These are phyloP conservation scores for Chytridium lagenaria DNA, from an alignment of 371 early-diverging fungal species.

Conservation along the genomic window DNA sequence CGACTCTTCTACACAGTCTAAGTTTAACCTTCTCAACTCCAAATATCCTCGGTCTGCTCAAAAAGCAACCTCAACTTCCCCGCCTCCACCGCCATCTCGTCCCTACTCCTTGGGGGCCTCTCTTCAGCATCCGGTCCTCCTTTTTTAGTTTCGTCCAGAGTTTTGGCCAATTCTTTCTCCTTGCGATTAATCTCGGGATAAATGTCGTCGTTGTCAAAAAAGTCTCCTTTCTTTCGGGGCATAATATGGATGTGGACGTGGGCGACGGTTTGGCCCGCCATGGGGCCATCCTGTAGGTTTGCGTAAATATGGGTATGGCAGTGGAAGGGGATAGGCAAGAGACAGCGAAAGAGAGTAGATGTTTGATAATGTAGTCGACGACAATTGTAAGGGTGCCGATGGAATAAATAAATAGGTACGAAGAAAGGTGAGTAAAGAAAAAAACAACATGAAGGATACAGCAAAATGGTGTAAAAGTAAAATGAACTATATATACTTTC, in stretches of 20 bases:
- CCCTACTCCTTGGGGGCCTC: constrained; percentile 66
- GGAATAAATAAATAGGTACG: no score
- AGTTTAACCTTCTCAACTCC: constrained; percentile 1
- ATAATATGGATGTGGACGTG: constrained; percentile 97
- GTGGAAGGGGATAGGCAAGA: no score
- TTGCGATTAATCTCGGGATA: constrained; percentile 75
- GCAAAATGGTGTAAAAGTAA: no score
- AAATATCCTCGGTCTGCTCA: constrained; percentile 33
- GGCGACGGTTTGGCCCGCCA: constrained; percentile 90
- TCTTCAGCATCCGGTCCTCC: constrained; percentile 63
- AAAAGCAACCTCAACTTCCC: constrained; percentile 61
- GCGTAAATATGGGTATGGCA: no score
- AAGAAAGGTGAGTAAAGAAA: no score
- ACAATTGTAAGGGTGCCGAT: no score
- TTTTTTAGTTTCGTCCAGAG: constrained; percentile 14
- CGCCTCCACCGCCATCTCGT: constrained; percentile 85
- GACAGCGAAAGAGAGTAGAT: no score
- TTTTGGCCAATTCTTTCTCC: constrained; percentile 46
- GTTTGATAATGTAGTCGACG: no score
- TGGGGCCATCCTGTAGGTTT: constrained; percentile 68
- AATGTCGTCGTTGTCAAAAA: constrained; percentile 86
- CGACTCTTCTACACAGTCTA: no score
- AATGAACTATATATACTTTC: neutral
- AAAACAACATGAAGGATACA: neutral
- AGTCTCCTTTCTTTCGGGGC: constrained; percentile 85